Percentiles rank a stretch among this genome's conserved stretches.
Conservation (phyloP, 1,139 yeast genomes). For the Scheffersomyces lignicola region DNA sequence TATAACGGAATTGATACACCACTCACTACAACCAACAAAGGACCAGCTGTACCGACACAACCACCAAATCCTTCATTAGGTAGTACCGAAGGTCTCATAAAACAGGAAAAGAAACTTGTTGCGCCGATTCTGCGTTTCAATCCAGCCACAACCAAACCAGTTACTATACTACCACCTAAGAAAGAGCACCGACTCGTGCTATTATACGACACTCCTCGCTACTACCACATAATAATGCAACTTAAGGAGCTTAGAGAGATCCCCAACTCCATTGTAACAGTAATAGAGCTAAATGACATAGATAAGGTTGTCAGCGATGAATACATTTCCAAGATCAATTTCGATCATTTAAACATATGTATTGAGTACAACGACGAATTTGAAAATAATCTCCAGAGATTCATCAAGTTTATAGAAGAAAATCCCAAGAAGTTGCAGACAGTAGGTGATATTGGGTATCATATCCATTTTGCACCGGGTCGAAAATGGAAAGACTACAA, state of each 20-base stretch:
- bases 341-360: slow-evolving; percentile 32
- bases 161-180: slow-evolving; percentile 3
- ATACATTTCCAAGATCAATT: slow-evolving; percentile 16
- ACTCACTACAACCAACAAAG: too few relatives aligned
- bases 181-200: slow-evolving; percentile 28
- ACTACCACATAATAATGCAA: slow-evolving; percentile 28
- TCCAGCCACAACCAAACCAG: slow-evolving; percentile 1
- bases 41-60: too few relatives aligned
- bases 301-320: slow-evolving; percentile 13
- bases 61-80: not conserved
- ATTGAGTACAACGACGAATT: slow-evolving; percentile 36
- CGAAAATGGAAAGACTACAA: slow-evolving; percentile 38
- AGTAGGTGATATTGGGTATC: slow-evolving; percentile 32
- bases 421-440: slow-evolving; percentile 18
- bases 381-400: slow-evolving; percentile 21
- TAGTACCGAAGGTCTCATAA: not conserved
- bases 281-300: slow-evolving; percentile 19
- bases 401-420: slow-evolving; percentile 23
- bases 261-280: slow-evolving; percentile 20
- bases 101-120: not conserved
- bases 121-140: not conserved
- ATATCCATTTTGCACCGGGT: slow-evolving; percentile 36
- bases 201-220: slow-evolving; percentile 32
- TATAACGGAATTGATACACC: too few relatives aligned
- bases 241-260: slow-evolving; percentile 25